phyloP scores from a whole-genome alignment of 495 filamentous ascomycete species.

The Ramalina peruviana region DNA sequence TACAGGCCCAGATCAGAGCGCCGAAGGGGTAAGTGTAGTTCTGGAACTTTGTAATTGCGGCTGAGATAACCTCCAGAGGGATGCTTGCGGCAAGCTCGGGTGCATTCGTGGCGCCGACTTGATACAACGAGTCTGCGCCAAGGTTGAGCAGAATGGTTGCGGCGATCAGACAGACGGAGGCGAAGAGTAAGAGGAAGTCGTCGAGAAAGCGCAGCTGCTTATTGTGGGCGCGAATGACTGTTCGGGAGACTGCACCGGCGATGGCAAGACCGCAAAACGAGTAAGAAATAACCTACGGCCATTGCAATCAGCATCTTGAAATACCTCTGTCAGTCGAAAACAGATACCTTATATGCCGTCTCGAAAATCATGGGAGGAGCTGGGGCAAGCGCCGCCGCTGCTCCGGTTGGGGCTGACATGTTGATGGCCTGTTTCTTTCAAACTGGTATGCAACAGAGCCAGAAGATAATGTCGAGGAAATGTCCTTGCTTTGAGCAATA shows the following conservation, averaged over 20 bases:
- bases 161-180: conserved; percentile 2
- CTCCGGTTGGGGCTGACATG: conserved; percentile 54
- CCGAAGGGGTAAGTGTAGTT: conserved; percentile 5
- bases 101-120: background rate
- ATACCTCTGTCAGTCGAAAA: background rate
- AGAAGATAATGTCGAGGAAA: too few species aligned
- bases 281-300: background rate
- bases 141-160: conserved; percentile 3
- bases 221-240: conserved; percentile 2
- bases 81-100: background rate
- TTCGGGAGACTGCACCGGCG: conserved; percentile 1
- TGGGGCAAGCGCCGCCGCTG: conserved; percentile 58
- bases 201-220: conserved; percentile 4
- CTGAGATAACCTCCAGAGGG: background rate
- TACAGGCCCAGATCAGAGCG: conserved; percentile 2
- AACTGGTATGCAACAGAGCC: too few species aligned
- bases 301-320: background rate
- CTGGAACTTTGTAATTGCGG: conserved; percentile 1
- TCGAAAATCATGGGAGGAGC: conserved; percentile 22
- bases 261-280: conserved; percentile 5
- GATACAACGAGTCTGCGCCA: background rate
- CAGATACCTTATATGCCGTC: background rate
- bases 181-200: conserved; percentile 3
- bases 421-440: background rate
- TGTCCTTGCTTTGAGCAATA: too few species aligned